Base-by-base conservation (phyloP, 2,329 filamentous ascomycete genomes). In the Hypoxylon sp. region DNA sequence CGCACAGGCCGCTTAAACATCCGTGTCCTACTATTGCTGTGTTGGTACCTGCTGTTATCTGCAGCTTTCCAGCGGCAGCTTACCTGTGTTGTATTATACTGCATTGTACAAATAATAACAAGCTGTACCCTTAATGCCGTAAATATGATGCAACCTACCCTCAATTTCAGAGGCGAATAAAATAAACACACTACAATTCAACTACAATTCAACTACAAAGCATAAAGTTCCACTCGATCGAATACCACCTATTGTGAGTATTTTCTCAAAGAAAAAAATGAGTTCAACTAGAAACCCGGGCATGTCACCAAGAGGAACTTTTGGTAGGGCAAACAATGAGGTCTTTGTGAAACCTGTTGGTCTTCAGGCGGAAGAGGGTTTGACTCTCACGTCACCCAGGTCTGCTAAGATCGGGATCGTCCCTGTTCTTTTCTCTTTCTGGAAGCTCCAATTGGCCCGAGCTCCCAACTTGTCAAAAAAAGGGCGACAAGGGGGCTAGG, bases 1-100 rank as follows among this genome's bases (percentile, higher is more conserved):
- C 35, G 75, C 74, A 77, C 72, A 67, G 74, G 56, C 67, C 75
- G 59, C 31, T 24, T n/a, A 51, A 29, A 39, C 63, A 62, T 73
- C 73, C 67, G 65, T 67, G 72, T 68, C 56, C 48, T n/a, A n/a
- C n/a, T n/a, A n/a, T n/a, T n/a, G n/a, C n/a, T 29, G 52, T 46
- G 48, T 35, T 72, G 67, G 64, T 70, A 65, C 67, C 67, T 63
- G 61, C 58, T 63, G 35, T 44, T 63, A 65, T 59, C 54, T 68
- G 68, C 64, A 63, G 57, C 67, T 59, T 59, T 65, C 61, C 65
- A 65, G 61, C 42, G 33, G 13, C 56, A 52, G 51, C 58, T 67
- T 67, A 42, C 24, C 17, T 26, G 5, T 37, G 22, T 37, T 17
- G 11, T 22, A 26, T 14, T 29, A 39, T 26, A 50, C 11, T 50